Evolutionary conservation across 441 rosid genomes (phyloP).

Genomic region (Francoa sonchifolia): DNA sequence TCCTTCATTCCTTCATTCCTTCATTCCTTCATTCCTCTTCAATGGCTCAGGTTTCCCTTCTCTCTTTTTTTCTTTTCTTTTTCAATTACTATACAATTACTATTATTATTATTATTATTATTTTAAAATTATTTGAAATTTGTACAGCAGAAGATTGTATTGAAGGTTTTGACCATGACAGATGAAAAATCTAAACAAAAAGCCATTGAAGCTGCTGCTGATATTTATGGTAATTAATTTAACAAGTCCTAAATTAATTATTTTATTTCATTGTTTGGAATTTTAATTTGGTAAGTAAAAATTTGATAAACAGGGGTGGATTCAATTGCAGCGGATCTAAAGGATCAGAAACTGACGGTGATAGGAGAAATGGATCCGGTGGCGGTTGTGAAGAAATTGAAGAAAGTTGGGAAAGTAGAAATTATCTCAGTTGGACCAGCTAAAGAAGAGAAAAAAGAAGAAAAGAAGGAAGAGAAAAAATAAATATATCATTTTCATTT

Average conservation of each 20-base stretch:
- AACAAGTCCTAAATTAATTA: not conserved
- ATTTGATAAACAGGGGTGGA: slow-evolving; percentile 52
- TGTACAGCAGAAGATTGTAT: slow-evolving; percentile 52
- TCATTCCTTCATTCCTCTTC: slow-evolving; percentile 6
- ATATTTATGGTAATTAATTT: slow-evolving; percentile 44
- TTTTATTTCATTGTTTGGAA: not conserved
- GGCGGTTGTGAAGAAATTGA: slow-evolving; percentile 79
- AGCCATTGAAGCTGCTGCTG: slow-evolving; percentile 90
- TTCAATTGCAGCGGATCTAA: slow-evolving; percentile 79
- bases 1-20: not conserved
- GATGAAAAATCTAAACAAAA: slow-evolving; percentile 87
- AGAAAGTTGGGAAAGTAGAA: slow-evolving; percentile 92
- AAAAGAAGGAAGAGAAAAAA: slow-evolving; percentile 49
- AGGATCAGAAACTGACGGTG: slow-evolving; percentile 88
- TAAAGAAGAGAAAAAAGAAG: slow-evolving; percentile 83
- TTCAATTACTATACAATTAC: too few relatives aligned
- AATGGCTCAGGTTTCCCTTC: slow-evolving; percentile 58
- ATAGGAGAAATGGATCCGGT: slow-evolving; percentile 78
- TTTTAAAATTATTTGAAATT: too few relatives aligned
- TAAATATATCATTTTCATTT: slow-evolving; percentile 22
- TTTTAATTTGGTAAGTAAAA: not conserved
- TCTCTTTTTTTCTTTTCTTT: not conserved
- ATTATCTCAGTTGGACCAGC: slow-evolving; percentile 85
- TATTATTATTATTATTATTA: too few relatives aligned
- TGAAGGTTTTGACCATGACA: slow-evolving; percentile 86